These are phyloP conservation scores for Aspergillus saccharolyticus DNA, from an alignment of 495 filamentous ascomycete species.

Conservation along the genomic window DNA sequence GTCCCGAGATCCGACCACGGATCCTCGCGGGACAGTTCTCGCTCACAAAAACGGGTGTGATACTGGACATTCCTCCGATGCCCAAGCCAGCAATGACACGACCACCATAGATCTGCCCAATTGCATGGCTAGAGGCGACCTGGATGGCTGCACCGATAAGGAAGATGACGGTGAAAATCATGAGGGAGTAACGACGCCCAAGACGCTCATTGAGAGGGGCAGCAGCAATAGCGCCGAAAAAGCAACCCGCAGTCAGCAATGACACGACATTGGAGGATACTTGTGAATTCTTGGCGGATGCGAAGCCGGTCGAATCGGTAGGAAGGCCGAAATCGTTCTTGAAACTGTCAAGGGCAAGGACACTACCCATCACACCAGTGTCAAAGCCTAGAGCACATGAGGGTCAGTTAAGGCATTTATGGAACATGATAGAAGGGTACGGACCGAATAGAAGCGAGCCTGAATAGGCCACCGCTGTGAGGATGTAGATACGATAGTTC, in stretches of 20 bases:
- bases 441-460: slow-evolving; percentile 50
- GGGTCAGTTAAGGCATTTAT: neutral
- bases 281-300: slow-evolving; percentile 13
- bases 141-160: slow-evolving; percentile 61
- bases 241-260: slow-evolving; percentile 60
- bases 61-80: slow-evolving; percentile 42
- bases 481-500: slow-evolving; percentile 51
- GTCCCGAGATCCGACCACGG: slow-evolving; percentile 41
- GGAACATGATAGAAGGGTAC: slow-evolving; percentile 3
- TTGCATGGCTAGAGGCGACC: slow-evolving; percentile 37
- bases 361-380: slow-evolving; percentile 55
- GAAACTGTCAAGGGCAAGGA: slow-evolving; percentile 51
- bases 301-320: slow-evolving; percentile 24
- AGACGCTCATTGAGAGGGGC: slow-evolving; percentile 53
- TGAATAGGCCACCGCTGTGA: slow-evolving; percentile 50
- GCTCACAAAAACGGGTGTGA: slow-evolving; percentile 47
- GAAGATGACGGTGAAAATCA: slow-evolving; percentile 53
- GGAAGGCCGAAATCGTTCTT: slow-evolving; percentile 51
- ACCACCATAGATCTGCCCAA: slow-evolving; percentile 37
- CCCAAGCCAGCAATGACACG: slow-evolving; percentile 42
- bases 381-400: slow-evolving; percentile 40
- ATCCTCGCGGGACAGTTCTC: slow-evolving; percentile 40
- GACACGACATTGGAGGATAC: slow-evolving; percentile 53
- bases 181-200: slow-evolving; percentile 54
- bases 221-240: slow-evolving; percentile 60